These are phyloP conservation scores for Marasmius sp. DNA, from an alignment of 1,284 basidiomycete genomes.

Conservation along the genomic window DNA sequence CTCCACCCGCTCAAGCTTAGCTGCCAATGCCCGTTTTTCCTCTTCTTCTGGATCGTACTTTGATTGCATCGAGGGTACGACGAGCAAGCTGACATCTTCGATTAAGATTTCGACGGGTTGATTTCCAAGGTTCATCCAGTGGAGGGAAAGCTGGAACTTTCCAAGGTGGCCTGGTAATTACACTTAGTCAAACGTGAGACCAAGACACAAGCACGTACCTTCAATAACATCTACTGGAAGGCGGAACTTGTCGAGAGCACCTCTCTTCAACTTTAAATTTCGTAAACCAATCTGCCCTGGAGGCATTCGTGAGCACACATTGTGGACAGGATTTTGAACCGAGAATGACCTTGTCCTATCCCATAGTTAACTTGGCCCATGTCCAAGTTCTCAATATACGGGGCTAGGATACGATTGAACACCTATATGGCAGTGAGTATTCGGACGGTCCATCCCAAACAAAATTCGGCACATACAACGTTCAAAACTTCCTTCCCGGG, in stretches of 20 bases:
- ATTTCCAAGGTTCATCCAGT: conserved; percentile 93
- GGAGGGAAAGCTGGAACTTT: conserved; percentile 89
- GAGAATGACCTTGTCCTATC: conserved; percentile 76
- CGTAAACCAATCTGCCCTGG: conserved; percentile 83
- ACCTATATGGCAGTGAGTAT: conserved; percentile 44
- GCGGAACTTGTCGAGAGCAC: conserved; percentile 94
- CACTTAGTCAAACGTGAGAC: conserved; percentile 4
- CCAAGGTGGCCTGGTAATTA: conserved; percentile 80
- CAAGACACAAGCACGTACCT: conserved; percentile 46
- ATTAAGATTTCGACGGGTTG: conserved; percentile 92
- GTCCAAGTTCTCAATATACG: conserved; percentile 97
- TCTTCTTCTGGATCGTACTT: conserved; percentile 85
- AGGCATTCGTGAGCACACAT: conserved; percentile 7
- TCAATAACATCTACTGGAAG: conserved; percentile 96
- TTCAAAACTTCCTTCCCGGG: conserved; percentile 79
- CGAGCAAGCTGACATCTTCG: conserved; percentile 94
- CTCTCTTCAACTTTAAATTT: conserved; percentile 88
- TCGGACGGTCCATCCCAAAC: neutral
- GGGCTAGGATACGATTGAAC: conserved; percentile 90
- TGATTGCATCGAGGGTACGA: conserved; percentile 78
- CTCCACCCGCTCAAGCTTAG: conserved; percentile 87
- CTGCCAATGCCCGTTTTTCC: conserved; percentile 77
- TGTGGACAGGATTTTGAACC: neutral
- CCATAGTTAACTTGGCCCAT: conserved; percentile 94
- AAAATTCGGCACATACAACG: conserved; percentile 42